A percentile compares a stretch with the other conserved stretches of the same genome.
Evolutionary conservation across 352 stramenopile species (phyloP).

Genomic region (Phytophthora tentaculata): DNA sequence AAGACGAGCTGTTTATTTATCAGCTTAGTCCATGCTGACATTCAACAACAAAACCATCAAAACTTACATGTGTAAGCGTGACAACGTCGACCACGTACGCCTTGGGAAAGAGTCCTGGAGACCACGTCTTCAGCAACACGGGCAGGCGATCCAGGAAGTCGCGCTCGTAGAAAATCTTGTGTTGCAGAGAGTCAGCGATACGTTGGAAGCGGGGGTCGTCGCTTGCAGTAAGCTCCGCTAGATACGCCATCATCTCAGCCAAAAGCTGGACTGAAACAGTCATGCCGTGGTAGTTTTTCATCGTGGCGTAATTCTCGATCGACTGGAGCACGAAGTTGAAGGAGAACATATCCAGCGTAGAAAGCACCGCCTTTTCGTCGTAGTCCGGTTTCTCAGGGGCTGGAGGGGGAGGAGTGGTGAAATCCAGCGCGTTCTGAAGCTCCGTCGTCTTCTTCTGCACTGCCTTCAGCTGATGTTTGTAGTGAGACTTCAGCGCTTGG

Average conservation of each 20-base stretch:
- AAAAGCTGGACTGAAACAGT: slow-evolving; percentile 81
- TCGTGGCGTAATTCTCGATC: slow-evolving; percentile 83
- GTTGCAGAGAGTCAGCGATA: slow-evolving; percentile 85
- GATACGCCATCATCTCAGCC: slow-evolving; percentile 87
- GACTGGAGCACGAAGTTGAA: slow-evolving; percentile 92
- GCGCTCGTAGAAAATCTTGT: slow-evolving; percentile 91
- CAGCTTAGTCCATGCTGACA: slow-evolving; percentile 2
- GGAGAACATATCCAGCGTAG: slow-evolving; percentile 91
- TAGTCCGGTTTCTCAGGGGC: slow-evolving; percentile 55
- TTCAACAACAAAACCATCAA: not conserved
- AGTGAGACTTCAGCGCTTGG: slow-evolving; percentile 72
- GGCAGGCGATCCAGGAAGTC: slow-evolving; percentile 87
- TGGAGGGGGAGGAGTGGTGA: slow-evolving; percentile 47
- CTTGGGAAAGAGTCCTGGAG: slow-evolving; percentile 61
- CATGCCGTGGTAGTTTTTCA: slow-evolving; percentile 87
- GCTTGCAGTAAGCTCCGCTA: slow-evolving; percentile 71
- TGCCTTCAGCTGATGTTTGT: slow-evolving; percentile 61
- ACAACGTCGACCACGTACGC: slow-evolving; percentile 84
- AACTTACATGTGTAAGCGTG: slow-evolving; percentile 83
- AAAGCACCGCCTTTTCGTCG: slow-evolving; percentile 83
- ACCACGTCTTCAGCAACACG: slow-evolving; percentile 84
- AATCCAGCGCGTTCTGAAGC: slow-evolving; percentile 61
- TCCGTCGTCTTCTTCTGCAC: slow-evolving; percentile 62
- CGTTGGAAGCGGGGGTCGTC: slow-evolving; percentile 81
- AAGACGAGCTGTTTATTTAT: slow-evolving; percentile 69